phyloP scores from a whole-genome alignment of 768 basidiomycete species.

The Lentinula guzmanii region DNA sequence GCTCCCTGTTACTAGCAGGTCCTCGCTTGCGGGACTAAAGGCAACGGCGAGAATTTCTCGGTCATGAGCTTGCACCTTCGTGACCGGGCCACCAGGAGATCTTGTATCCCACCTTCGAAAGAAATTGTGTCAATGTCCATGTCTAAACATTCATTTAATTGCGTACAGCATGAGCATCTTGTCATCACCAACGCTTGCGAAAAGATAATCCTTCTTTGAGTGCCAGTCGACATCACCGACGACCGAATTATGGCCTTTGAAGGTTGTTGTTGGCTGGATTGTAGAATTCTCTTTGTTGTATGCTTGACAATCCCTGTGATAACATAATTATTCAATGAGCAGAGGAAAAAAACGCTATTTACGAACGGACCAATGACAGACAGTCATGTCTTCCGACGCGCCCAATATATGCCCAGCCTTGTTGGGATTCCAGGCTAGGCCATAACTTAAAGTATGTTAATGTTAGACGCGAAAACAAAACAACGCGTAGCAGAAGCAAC shows the following conservation, averaged over 20 bases:
- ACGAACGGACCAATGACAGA: constrained; percentile 78
- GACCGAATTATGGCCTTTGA: constrained; percentile 84
- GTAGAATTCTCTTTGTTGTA: constrained; percentile 74
- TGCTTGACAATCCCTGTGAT: constrained; percentile 80
- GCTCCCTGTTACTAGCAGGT: constrained; percentile 85
- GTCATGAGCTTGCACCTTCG: constrained; percentile 80
- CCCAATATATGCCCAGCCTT: constrained; percentile 83
- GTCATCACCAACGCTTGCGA: constrained; percentile 96
- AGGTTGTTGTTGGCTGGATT: constrained; percentile 81
- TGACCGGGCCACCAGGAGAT: constrained; percentile 58
- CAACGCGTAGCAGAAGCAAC: constrained; percentile 14
- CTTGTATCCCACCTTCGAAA: constrained; percentile 86
- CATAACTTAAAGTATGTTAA: constrained; percentile 54
- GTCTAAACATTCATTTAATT: background rate
- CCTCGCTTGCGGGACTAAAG: constrained; percentile 78
- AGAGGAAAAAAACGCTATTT: background rate
- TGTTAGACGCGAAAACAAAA: constrained; percentile 9
- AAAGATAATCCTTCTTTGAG: constrained; percentile 69
- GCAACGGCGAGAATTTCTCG: constrained; percentile 88
- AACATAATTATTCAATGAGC: background rate
- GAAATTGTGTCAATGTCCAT: constrained; percentile 6
- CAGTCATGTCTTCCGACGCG: constrained; percentile 92
- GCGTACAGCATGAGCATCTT: constrained; percentile 88
- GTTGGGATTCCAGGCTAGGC: constrained; percentile 85
- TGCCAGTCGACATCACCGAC: constrained; percentile 99